Conservation (phyloP, 2,329 filamentous ascomycete genomes). For the Penicillium brasilianum region DNA sequence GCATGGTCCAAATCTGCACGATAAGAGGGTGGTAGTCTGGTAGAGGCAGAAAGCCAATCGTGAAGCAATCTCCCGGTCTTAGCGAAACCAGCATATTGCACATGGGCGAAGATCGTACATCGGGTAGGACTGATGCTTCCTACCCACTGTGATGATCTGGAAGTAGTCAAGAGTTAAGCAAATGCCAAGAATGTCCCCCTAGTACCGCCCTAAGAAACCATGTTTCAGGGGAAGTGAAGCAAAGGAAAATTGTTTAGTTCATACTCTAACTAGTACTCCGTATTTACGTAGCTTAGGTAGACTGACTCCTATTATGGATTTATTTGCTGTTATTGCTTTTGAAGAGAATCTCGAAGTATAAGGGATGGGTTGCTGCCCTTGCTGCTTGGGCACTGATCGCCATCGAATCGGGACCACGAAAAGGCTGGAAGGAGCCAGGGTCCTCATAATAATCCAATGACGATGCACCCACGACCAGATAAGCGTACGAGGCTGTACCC, state of each 20-base stretch:
- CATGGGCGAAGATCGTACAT: not conserved
- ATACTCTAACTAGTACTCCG: slow-evolving; percentile 3
- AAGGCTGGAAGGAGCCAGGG: not conserved
- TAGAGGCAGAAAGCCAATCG: slow-evolving; percentile 13
- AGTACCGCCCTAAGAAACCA: not conserved
- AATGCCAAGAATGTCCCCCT: slow-evolving; percentile 23
- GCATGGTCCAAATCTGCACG: slow-evolving; percentile 14
- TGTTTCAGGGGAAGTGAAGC: slow-evolving; percentile 13
- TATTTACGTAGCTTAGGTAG: slow-evolving; percentile 16
- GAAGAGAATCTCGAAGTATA: not conserved
- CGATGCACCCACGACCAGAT: slow-evolving; percentile 3
- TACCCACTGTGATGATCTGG: not conserved
- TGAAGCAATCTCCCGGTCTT: slow-evolving; percentile 9
- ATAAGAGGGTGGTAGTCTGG: slow-evolving; percentile 15
- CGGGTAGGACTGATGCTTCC: slow-evolving; percentile 4
- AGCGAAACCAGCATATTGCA: slow-evolving; percentile 7
- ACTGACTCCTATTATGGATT: slow-evolving; percentile 4
- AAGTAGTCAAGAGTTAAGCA: slow-evolving; percentile 16
- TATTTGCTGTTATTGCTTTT: not conserved
- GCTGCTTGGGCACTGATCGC: slow-evolving; percentile 7
- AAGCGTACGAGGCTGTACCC: slow-evolving; percentile 11
- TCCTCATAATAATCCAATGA: slow-evolving; percentile 7
- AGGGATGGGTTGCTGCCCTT: slow-evolving; percentile 6
- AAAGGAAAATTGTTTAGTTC: not conserved
- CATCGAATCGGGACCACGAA: slow-evolving; percentile 2